Evolutionary conservation across 345 rosid genomes (phyloP).

Genomic region (Draba incana): DNA sequence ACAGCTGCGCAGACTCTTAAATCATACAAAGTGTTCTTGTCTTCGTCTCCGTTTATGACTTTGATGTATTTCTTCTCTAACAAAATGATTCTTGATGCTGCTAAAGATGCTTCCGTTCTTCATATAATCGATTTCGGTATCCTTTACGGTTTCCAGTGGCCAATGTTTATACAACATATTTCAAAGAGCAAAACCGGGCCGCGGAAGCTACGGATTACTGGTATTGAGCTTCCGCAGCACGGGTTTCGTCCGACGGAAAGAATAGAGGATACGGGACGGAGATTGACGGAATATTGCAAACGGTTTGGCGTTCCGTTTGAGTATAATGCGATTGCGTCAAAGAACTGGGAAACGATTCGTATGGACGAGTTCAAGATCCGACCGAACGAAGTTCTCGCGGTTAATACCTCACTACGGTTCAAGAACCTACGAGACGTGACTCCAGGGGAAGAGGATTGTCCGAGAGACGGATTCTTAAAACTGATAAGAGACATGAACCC

Average conservation of each 20-base stretch:
- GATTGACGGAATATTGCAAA: conserved; percentile 65
- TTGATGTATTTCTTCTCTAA: conserved; percentile 58
- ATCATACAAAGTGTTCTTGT: conserved; percentile 56
- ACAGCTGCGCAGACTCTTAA: conserved; percentile 68
- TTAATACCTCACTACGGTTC: conserved; percentile 53
- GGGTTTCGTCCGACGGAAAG: conserved; percentile 75
- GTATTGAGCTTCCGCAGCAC: conserved; percentile 77
- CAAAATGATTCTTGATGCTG: conserved; percentile 50
- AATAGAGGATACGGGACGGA: conserved; percentile 72
- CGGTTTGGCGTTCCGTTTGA: conserved; percentile 78
- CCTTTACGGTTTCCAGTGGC: conserved; percentile 88
- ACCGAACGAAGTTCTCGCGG: conserved; percentile 62
- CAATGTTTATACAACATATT: conserved; percentile 67
- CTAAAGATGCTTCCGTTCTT: conserved; percentile 60
- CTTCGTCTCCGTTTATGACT: conserved; percentile 65
- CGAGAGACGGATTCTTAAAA: conserved; percentile 57
- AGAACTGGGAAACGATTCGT: conserved; percentile 71
- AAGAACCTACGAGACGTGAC: conserved; percentile 66
- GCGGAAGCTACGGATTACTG: conserved; percentile 74
- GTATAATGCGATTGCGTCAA: conserved; percentile 59
- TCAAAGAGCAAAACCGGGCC: conserved; percentile 52
- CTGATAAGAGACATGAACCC: conserved; percentile 69
- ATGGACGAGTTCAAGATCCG: conserved; percentile 67
- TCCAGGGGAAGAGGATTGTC: conserved; percentile 53
- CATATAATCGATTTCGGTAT: conserved; percentile 90